Conservation (phyloP, 1,284 basidiomycete species). For the Sphagnurus paluster region DNA sequence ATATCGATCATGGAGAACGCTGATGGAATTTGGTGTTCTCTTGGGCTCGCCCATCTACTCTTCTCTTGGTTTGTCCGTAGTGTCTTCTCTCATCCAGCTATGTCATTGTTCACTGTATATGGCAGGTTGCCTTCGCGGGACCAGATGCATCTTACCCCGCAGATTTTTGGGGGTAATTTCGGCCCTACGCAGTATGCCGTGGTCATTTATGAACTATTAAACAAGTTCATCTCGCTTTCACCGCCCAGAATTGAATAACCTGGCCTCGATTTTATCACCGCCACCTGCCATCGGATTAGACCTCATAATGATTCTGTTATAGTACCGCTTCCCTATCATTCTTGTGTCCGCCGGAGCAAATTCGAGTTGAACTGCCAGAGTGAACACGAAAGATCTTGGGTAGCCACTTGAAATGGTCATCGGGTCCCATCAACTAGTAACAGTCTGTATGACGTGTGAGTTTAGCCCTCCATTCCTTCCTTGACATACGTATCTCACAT, state of each 20-base stretch:
- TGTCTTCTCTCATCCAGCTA: background rate
- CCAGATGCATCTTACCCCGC: background rate
- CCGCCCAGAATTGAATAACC: no score
- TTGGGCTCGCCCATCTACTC: no score
- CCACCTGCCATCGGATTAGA: conserved; percentile 7
- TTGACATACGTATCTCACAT: background rate
- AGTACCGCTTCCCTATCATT: no score
- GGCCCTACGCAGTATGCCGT: background rate
- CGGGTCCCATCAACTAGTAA: no score
- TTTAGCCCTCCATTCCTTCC: conserved; percentile 1
- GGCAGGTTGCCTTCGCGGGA: background rate
- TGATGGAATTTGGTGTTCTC: no score
- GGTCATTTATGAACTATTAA: background rate
- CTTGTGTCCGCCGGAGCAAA: no score
- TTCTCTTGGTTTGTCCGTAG: no score
- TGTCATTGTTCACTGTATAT: background rate
- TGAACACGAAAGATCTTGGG: no score
- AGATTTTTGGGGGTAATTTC: background rate
- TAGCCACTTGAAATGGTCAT: no score
- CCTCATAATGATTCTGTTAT: conserved; percentile 1
- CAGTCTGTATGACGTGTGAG: no score
- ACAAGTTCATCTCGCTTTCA: background rate
- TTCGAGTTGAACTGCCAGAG: no score
- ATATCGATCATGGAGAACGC: no score
- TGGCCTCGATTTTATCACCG: background rate